phyloP scores from a whole-genome alignment of 306 rosid genomes.

The Boehmeria nivea region DNA sequence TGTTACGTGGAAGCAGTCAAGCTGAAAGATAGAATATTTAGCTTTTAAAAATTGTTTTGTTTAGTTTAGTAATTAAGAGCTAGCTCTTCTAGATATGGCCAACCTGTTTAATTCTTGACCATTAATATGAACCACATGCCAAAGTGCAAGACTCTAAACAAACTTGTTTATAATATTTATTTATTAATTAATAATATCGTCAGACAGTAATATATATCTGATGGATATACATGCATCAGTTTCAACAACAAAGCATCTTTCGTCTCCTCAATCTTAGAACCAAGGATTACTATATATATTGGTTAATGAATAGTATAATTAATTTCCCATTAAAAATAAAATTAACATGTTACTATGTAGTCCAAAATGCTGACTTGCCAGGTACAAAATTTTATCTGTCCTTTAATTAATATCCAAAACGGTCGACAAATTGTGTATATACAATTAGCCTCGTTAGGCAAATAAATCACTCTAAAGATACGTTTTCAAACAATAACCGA shows the following conservation, averaged over 20 bases:
- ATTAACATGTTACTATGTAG: background rate
- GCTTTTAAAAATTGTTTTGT: no score
- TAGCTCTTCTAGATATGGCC: no score
- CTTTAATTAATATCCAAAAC: background rate
- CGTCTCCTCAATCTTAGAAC: conserved; percentile 1
- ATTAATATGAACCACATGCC: background rate
- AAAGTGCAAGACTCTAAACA: no score
- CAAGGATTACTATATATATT: background rate
- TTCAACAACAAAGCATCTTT: background rate
- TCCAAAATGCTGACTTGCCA: conserved; percentile 1
- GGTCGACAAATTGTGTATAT: background rate
- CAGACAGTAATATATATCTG: no score
- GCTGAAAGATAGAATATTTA: no score
- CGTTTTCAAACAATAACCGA: no score
- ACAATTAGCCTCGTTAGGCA: background rate
- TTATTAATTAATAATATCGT: no score
- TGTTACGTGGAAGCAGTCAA: no score
- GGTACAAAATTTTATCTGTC: background rate
- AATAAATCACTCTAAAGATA: background rate
- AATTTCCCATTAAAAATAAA: background rate
- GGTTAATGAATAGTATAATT: background rate
- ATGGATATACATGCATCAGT: background rate
- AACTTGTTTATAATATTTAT: no score
- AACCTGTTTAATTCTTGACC: background rate
- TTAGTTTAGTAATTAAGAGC: no score